phyloP scores from a whole-genome alignment of 306 rosid genomes.

The Cucumis sativus region DNA sequence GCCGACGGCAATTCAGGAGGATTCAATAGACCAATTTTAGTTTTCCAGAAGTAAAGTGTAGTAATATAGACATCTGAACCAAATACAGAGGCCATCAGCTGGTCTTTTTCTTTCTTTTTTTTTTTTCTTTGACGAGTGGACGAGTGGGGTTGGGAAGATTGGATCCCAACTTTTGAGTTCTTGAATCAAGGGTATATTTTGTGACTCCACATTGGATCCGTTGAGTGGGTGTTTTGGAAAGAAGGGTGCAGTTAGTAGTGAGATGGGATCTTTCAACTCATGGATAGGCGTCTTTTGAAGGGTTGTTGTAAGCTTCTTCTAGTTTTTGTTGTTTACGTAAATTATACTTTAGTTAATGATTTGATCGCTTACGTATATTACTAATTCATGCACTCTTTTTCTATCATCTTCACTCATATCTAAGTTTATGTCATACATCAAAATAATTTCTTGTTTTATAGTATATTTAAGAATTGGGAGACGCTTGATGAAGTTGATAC shows the following conservation, averaged over 20 bases:
- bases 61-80: neutral
- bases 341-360: neutral
- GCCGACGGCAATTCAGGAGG: constrained; percentile 64
- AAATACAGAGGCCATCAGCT: neutral
- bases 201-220: too few species aligned
- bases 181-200: too few species aligned
- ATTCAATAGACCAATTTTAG: constrained; percentile 75
- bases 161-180: too few species aligned
- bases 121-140: too few species aligned
- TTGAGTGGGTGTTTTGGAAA: neutral
- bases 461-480: neutral
- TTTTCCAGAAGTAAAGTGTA: constrained; percentile 41
- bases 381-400: neutral
- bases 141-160: neutral
- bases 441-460: neutral
- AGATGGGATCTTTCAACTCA: neutral
- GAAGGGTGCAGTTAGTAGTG: neutral
- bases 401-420: neutral
- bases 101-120: neutral
- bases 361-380: neutral
- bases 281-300: neutral
- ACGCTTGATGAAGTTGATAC: neutral
- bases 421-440: neutral
- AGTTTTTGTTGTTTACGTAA: neutral
- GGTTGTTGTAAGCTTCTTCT: neutral